These are phyloP conservation scores for Litchi chinensis DNA, from an alignment of 345 rosid species.

Conservation along the genomic window DNA sequence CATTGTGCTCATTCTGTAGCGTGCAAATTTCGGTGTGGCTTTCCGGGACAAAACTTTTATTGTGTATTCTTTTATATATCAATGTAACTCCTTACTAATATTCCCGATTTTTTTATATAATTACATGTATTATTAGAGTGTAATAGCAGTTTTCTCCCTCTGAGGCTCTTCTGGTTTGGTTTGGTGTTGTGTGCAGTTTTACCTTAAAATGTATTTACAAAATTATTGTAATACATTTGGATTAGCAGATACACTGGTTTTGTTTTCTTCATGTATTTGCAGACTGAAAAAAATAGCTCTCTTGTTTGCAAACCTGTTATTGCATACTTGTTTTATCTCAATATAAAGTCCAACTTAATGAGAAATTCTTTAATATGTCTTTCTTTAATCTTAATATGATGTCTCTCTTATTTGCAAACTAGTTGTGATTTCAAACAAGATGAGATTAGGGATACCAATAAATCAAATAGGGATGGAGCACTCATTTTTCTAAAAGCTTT, in stretches of 20 bases:
- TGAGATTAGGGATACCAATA: too few species aligned
- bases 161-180: neutral
- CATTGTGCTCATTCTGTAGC: constrained; percentile 47
- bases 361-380: too few species aligned
- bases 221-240: neutral
- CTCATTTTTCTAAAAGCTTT: too few species aligned
- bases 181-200: neutral
- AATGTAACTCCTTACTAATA: neutral
- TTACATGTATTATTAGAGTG: neutral
- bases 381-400: neutral
- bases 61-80: constrained; percentile 11
- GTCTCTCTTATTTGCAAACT: neutral
- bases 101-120: neutral
- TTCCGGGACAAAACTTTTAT: neutral
- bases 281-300: neutral
- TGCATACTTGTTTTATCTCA: too few species aligned
- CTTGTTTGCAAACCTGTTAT: too few species aligned
- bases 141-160: neutral
- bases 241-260: neutral
- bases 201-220: neutral
- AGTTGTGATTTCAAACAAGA: neutral
- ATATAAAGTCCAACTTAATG: too few species aligned
- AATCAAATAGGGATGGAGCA: too few species aligned
- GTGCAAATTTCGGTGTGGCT: constrained; percentile 10
- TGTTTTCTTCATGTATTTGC: neutral